These are phyloP conservation scores for Fusarium sp. DNA, from an alignment of 2,329 filamentous ascomycete genomes.

Conservation along the genomic window DNA sequence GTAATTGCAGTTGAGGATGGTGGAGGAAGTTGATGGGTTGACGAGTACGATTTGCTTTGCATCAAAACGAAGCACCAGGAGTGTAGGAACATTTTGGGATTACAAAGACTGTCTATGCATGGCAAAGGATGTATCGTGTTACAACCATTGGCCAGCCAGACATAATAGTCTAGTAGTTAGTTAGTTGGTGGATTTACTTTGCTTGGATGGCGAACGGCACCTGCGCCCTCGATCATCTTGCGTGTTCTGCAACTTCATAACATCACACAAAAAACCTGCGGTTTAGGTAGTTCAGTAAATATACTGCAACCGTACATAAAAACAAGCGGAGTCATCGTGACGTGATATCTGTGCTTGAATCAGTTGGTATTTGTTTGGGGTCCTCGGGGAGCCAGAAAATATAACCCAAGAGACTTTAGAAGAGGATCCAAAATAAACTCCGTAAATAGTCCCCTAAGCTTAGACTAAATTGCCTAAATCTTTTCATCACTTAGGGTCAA, in stretches of 20 bases:
- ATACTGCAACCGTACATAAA: background rate
- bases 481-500: background rate
- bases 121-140: background rate
- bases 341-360: background rate
- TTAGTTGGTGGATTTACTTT: background rate
- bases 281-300: background rate
- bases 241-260: background rate
- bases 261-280: background rate
- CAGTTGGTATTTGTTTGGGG: background rate
- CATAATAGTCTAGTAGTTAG: background rate
- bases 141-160: background rate
- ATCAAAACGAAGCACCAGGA: background rate
- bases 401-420: background rate
- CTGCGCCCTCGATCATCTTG: conserved; percentile 1
- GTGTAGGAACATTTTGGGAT: background rate
- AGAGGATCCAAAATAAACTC: background rate
- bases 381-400: no score
- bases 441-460: background rate
- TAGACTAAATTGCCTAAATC: background rate
- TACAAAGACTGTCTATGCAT: background rate
- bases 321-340: background rate
- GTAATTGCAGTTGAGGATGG: background rate
- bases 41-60: background rate
- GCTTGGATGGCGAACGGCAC: background rate
- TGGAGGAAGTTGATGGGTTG: background rate